phyloP scores from a whole-genome alignment of 1,284 basidiomycete species.

The Lentinus polychrous region DNA sequence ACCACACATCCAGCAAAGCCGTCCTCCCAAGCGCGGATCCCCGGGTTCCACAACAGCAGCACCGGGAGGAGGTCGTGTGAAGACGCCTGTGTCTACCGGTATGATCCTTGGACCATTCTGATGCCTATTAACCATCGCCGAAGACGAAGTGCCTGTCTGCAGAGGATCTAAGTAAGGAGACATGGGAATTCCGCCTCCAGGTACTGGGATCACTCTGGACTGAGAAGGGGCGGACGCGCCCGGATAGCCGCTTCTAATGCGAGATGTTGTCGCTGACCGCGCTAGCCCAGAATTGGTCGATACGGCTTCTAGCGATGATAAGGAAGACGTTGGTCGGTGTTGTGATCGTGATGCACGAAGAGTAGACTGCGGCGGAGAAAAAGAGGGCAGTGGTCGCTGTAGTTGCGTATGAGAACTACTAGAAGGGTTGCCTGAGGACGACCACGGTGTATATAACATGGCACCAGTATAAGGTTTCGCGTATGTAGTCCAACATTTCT shows the following conservation, averaged over 20 bases:
- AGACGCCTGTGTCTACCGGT: background rate
- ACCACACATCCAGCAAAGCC: conserved; percentile 55
- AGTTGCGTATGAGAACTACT: conserved; percentile 24
- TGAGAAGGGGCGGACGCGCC: conserved; percentile 15
- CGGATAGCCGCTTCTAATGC: conserved; percentile 13
- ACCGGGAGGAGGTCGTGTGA: conserved; percentile 29
- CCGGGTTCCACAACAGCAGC: conserved; percentile 50
- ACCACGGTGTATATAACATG: conserved; percentile 47
- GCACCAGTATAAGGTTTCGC: conserved; percentile 51
- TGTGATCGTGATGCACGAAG: conserved; percentile 6
- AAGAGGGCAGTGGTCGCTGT: conserved; percentile 32
- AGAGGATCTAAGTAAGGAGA: conserved; percentile 18
- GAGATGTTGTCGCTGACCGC: conserved; percentile 18
- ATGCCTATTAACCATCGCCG: background rate
- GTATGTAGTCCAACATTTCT: conserved; percentile 65
- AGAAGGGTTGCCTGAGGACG: conserved; percentile 14
- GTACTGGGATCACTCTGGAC: conserved; percentile 16
- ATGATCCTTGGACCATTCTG: background rate
- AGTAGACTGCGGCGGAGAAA: conserved; percentile 19
- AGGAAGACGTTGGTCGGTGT: conserved; percentile 13
- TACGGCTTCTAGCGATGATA: conserved; percentile 13
- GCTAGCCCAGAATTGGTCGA: conserved; percentile 9
- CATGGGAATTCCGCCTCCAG: conserved; percentile 19
- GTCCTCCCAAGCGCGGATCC: conserved; percentile 65
- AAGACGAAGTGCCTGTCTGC: background rate